Percentiles rank a stretch among this genome's conserved stretches.
Conservation (phyloP, 1,284 basidiomycete species). For the Xerocomus cyaneibrunnescens region DNA sequence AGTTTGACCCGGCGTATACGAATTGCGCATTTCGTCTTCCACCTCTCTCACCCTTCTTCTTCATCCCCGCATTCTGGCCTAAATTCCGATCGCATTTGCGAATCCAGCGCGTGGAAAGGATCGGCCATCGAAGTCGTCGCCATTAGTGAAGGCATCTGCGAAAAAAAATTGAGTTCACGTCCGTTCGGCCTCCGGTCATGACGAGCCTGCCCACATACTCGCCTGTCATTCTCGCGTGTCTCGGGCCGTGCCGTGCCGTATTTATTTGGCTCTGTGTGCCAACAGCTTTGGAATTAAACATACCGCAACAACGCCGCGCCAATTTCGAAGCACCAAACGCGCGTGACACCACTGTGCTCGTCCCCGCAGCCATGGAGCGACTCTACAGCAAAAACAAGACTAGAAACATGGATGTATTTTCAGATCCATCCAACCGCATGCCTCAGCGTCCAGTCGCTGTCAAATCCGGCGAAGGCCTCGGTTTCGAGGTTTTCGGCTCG, state of each 20-base stretch:
- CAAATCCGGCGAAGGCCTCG: conserved; percentile 31
- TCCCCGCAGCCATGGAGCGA: conserved; percentile 24
- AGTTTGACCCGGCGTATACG: conserved; percentile 6
- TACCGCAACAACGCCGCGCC: conserved; percentile 30
- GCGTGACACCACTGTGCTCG: not conserved
- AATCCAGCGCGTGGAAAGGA: conserved; percentile 12
- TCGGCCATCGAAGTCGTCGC: conserved; percentile 11
- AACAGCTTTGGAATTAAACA: conserved; percentile 31
- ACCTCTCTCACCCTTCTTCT: conserved; percentile 1
- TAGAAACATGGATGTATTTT: conserved; percentile 1
- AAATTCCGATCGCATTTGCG: conserved; percentile 13
- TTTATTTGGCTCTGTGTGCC: conserved; percentile 26
- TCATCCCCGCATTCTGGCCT: conserved; percentile 3
- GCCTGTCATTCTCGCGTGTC: not conserved
- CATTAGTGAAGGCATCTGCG: conserved; percentile 2
- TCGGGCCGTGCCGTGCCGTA: not conserved
- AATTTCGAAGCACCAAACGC: conserved; percentile 5
- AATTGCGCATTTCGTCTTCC: not conserved
- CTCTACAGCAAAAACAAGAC: conserved; percentile 5
- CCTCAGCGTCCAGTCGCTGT: conserved; percentile 24
- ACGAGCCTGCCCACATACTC: no score
- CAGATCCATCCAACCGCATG: conserved; percentile 28
- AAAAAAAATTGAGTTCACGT: no score
- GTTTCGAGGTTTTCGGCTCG: conserved; percentile 28
- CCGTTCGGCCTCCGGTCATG: not conserved